Percentiles rank a stretch among this genome's conserved stretches.
phyloP scores from a whole-genome alignment of 176 grass and related monocot genomes.

The Melocanna baccifera region DNA sequence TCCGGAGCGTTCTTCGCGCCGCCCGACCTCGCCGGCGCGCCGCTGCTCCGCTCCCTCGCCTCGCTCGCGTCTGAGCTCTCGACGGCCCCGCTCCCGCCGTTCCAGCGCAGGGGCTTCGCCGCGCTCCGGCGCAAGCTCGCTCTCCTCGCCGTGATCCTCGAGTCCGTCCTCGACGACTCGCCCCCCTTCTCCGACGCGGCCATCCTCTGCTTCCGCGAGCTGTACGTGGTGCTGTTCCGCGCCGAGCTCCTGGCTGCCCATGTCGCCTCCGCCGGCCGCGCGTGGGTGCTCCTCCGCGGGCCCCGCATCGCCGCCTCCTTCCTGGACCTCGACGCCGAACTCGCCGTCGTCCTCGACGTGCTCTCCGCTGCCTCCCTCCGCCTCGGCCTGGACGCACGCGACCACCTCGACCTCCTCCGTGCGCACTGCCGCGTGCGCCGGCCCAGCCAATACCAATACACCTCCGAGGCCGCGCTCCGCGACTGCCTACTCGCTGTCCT shows the following conservation, averaged over 20 bases:
- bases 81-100: conserved; percentile 6
- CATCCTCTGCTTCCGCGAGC: conserved; percentile 82
- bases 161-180: conserved; percentile 41
- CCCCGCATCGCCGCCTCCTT: conserved; percentile 60
- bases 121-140: conserved; percentile 36
- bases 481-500: conserved; percentile 43
- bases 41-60: conserved; percentile 54
- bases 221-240: conserved; percentile 88
- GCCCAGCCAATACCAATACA: conserved; percentile 38
- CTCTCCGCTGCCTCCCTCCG: conserved; percentile 49
- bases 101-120: conserved; percentile 51
- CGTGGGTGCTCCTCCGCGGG: conserved; percentile 61
- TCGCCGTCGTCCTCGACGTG: conserved; percentile 78
- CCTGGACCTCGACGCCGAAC: conserved; percentile 73
- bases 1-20: conserved; percentile 66
- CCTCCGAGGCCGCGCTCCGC: conserved; percentile 43
- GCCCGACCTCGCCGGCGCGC: conserved; percentile 33
- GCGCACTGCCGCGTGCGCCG: background rate
- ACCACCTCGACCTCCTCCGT: conserved; percentile 51
- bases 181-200: conserved; percentile 45
- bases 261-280: conserved; percentile 55
- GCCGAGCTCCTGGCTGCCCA: conserved; percentile 71
- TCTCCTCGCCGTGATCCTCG: conserved; percentile 48
- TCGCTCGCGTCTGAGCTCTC: conserved; percentile 42
- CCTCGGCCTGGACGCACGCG: conserved; percentile 51